Base-by-base conservation (phyloP, 306 rosid species). In the Cajanus cajan region DNA sequence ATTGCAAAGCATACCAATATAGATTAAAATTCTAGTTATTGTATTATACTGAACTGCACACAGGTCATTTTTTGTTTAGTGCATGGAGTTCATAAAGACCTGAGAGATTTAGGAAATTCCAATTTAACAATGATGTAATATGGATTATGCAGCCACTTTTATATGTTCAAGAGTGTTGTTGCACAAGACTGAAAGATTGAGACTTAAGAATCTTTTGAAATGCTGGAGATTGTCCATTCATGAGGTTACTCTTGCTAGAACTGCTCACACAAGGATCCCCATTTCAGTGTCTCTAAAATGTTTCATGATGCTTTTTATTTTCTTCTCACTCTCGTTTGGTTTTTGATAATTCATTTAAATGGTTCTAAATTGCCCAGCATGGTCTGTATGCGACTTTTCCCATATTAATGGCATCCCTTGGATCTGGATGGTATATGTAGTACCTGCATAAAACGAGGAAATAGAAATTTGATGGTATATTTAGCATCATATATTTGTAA, bases 61-160 rank as follows among this genome's bases (percentile, higher is more conserved):
- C 28, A 21, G 61, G 12, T 62, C 47, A 6, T 71, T 43, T 71
- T 43, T 48, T 12, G 7, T 75, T 69, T 43, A 24, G 74, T 31
- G 15, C 51, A 41, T 48, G 12, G 50, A 25, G 43, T 78, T 61
- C 15, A 24, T 16, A 54, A 71, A 45, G 50, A 69, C 31, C 14
- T 3, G 43, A 50, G 47, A 59, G 47, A 39, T 62, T 62, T 36
- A 71, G n/a, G 54, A 15, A 39, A 10, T 9, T 76, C 63, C 37
- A 19, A 43, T 77, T 50, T 51, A 70, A 62, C 67, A 36, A 21
- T 37, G 68, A 48, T 70, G 78, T n/a, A 18, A 22, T 57, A n/a
- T 34, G 22, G 76, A 39, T 58, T 18, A 28, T 57, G 68, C 25
- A 34, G 34, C 67, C 39, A 22, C 16, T 69, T 82, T 71, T 33